Percentiles rank a stretch among this genome's conserved stretches.
These are phyloP conservation scores for Isoetes taiwanensis DNA, from an alignment of 75 land plant genomes.

Conservation along the genomic window DNA sequence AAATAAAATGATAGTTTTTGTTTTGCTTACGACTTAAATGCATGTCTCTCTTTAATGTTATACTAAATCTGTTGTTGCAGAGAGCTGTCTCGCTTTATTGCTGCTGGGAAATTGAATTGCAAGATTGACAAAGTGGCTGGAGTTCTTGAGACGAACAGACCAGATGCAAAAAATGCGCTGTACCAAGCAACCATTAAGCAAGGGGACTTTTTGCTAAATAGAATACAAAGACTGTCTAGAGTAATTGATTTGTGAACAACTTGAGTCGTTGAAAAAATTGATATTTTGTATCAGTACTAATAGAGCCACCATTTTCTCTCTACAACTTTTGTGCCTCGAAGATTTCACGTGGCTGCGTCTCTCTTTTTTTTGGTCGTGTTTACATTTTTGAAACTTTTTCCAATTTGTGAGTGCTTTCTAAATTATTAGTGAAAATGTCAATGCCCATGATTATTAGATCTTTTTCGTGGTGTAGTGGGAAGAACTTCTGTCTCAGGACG, in stretches of 20 bases:
- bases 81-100: constrained; percentile 89
- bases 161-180: constrained; percentile 93
- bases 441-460: too few relatives aligned
- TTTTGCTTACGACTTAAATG: neutral
- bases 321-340: too few relatives aligned
- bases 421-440: too few relatives aligned
- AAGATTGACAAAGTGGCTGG: constrained; percentile 97
- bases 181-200: constrained; percentile 97
- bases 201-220: constrained; percentile 86
- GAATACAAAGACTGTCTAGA: constrained; percentile 94
- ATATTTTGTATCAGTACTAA: too few relatives aligned
- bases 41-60: neutral
- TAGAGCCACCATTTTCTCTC: too few relatives aligned
- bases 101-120: constrained; percentile 92
- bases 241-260: constrained; percentile 71
- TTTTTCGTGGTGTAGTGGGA: too few relatives aligned
- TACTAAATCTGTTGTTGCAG: constrained; percentile 18
- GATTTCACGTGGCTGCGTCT: too few relatives aligned
- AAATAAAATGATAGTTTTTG: neutral
- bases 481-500: too few relatives aligned
- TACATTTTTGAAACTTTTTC: too few relatives aligned
- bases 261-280: neutral
- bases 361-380: too few relatives aligned
- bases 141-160: constrained; percentile 91
- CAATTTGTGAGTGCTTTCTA: too few relatives aligned